Base-by-base conservation (phyloP, 2,329 filamentous ascomycete species). In the Monascus ruber region DNA sequence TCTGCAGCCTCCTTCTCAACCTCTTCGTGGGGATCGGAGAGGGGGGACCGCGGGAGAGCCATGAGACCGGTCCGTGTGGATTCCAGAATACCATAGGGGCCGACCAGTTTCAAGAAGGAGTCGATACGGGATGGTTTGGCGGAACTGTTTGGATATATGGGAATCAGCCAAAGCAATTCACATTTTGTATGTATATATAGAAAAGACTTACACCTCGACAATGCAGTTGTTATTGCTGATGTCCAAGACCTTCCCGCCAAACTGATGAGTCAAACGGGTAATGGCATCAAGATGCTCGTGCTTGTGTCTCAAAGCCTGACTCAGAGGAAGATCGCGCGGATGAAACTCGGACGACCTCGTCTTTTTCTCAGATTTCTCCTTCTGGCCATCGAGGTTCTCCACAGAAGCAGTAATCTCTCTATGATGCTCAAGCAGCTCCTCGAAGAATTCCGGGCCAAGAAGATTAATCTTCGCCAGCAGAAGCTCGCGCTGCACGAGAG, bases 151-250 rank as follows among this genome's bases (percentile, higher is more conserved):
- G 5, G 37, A 24, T 24, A 34, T 39, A 40, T 37, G 37, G 34
- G 24, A 34, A 28, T 45, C 7, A 41, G 31, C 42, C 26, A 11
- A 24, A 38, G 39, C 47, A 64, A 28, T 11, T 26, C 26, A 1
- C 10, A 28, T 26, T 34, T 45, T 41, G 28, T 11, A 6, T 2
- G 17, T 3, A 17, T 17, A 24, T n/a, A 31, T 39, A 10, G 35
- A 33, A 34, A 28, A 32, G 35, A 76, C 83, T 75, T 76, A 89
- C 85, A 98, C 66, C 67, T 98, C 91, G 43, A 98, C 88, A 63
- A 96, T 96, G 68, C 91, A 96, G 69, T 93, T 96, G 67, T 85
- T 95, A 38, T 85, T 95, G 72, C 87, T 94, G 54, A 98, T 96
- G 64, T 98, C 91, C 53, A 98, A 66, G 25, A 98, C 85, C 70